Base-by-base conservation (phyloP, 768 basidiomycete species). In the Tulasnella sp. region DNA sequence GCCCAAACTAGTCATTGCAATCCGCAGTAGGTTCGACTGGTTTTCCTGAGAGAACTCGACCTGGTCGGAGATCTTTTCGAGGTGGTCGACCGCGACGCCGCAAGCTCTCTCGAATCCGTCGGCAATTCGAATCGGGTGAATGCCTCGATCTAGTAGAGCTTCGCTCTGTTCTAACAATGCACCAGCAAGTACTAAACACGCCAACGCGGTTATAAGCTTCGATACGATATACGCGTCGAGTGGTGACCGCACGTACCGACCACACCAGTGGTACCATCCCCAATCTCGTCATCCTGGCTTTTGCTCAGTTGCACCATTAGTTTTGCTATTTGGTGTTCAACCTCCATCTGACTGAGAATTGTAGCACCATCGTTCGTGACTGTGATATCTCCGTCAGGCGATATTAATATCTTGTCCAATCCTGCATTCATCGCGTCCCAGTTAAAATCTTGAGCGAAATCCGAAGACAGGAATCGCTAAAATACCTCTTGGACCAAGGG, bases 311-410 rank as follows among this genome's bases (percentile, higher is more conserved):
- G 93, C 1, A 99, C 98, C 44, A 99, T 89, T 69, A 99, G 89
- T 85, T 98, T 99, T 79, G 98, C 98, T 82, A 99, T 97, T 86
- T 97, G 97, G 83, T 99, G 97, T 82, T 99, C 97, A 74, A 99
- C 96, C 84, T 98, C 95, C 96, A 99, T 98, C 87, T 98, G 97
- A 32, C 95, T 90, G 77, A 99, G 87, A 81, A 99, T 99, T 32
- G 98, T 99, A 7, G 98, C 98, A 73, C 98, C 98, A 85, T 99
- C 98, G 85, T 99, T 99, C 18, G 98, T 99, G 48, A 99, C 97
- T 42, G 96, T 99, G 82, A 99, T 99, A 82, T 99, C 98, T 72
- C 98, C 98, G 87, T 99, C 98, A 29, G 96, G 92, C 39, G 94
- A 95, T 81, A 96, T 95, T 81, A 96, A 89, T 82, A 96, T 95